Conservation (phyloP, 208 protist genomes). For the Trichomonas tenax region DNA sequence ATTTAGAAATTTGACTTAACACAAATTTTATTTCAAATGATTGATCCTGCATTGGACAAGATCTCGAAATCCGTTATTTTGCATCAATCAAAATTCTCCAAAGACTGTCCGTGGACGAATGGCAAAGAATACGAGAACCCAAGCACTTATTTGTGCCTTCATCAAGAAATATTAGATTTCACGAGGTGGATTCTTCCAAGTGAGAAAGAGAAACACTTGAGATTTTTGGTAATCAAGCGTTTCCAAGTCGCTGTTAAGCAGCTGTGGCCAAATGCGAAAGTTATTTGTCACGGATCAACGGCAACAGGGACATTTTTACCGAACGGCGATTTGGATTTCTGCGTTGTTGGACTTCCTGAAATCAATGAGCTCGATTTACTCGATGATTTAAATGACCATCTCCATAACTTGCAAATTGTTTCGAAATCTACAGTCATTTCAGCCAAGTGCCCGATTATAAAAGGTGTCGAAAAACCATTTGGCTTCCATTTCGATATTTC, state of each 20-base stretch:
- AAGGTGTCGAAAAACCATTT: conserved; percentile 1
- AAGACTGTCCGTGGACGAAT: conserved; percentile 7
- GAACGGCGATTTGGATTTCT: background rate
- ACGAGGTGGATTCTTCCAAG: background rate
- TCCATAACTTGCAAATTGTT: background rate
- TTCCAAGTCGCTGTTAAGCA: background rate
- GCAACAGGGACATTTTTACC: conserved; percentile 4
- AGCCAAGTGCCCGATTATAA: background rate
- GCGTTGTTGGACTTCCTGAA: background rate
- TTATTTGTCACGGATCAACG: background rate
- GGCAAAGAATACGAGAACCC: background rate
- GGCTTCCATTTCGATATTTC: background rate
- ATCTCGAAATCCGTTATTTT: background rate
- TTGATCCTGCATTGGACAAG: background rate
- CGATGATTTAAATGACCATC: background rate
- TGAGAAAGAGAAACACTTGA: background rate
- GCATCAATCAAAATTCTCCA: background rate
- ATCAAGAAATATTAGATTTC: conserved; percentile 10
- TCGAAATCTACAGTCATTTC: background rate
- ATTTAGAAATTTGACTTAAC: no score
- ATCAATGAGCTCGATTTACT: background rate
- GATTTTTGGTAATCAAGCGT: background rate
- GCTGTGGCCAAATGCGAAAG: background rate
- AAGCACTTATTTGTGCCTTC: background rate
- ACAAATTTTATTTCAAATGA: background rate